phyloP scores from a whole-genome alignment of 148 eudicot species.

The Camellia granthamiana region DNA sequence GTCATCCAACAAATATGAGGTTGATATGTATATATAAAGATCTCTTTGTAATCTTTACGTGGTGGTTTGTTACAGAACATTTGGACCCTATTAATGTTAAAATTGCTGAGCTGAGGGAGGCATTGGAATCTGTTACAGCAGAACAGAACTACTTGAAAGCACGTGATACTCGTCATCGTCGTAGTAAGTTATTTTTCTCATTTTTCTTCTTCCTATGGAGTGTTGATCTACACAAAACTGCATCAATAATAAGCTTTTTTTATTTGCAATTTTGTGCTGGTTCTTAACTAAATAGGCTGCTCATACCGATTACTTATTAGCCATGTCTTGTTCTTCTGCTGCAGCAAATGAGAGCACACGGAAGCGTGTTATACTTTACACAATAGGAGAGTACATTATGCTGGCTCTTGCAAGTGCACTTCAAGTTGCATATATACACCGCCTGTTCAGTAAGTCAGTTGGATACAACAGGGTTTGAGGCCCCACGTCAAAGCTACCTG shows the following conservation, averaged over 20 bases:
- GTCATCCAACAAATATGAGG: not conserved
- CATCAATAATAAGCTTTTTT: not conserved
- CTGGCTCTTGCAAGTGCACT: conserved; percentile 53
- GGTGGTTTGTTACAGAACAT: conserved; percentile 58
- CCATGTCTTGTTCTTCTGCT: conserved; percentile 10
- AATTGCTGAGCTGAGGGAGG: conserved; percentile 94
- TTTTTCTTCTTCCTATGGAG: not conserved
- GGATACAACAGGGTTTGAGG: conserved; percentile 52
- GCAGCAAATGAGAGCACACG: conserved; percentile 70
- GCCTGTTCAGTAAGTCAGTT: conserved; percentile 54
- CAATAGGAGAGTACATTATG: conserved; percentile 52
- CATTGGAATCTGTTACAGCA: conserved; percentile 72
- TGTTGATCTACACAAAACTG: not conserved
- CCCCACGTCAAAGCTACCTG: not conserved
- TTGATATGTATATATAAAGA: not conserved
- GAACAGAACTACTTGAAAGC: conserved; percentile 88
- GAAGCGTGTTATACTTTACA: conserved; percentile 60
- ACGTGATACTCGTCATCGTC: conserved; percentile 88
- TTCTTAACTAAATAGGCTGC: not conserved
- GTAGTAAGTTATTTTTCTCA: conserved; percentile 52
- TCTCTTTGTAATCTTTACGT: not conserved
- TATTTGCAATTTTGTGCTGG: not conserved
- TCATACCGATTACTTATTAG: not conserved
- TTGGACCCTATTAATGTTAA: conserved; percentile 89
- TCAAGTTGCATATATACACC: conserved; percentile 53